Percentiles rank a stretch among this genome's conserved stretches.
These are phyloP conservation scores for Xylariomycetidae sp. DNA, from an alignment of 2,329 filamentous ascomycete species.

Conservation along the genomic window DNA sequence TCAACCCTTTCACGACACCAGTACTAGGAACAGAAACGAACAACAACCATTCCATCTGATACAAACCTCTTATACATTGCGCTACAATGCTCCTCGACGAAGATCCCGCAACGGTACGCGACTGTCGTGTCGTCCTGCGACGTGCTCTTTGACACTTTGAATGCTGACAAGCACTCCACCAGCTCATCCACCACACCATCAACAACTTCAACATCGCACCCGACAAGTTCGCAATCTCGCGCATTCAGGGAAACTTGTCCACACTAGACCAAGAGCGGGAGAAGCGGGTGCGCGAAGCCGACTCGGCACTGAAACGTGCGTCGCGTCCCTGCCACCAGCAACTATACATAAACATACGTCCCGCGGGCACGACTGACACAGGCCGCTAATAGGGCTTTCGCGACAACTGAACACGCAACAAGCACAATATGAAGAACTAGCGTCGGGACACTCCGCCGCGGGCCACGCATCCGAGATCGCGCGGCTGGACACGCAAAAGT, in stretches of 20 bases:
- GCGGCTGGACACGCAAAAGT: conserved; percentile 86
- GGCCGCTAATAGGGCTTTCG: conserved; percentile 49
- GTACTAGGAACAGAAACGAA: too few relatives aligned
- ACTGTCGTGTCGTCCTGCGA: background rate
- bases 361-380: conserved; percentile 9
- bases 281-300: conserved; percentile 65
- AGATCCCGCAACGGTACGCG: conserved; percentile 73
- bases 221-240: conserved; percentile 76
- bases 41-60: too few relatives aligned
- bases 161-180: conserved; percentile 12
- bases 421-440: conserved; percentile 70
- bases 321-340: conserved; percentile 22
- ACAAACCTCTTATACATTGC: background rate
- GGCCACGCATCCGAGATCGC: conserved; percentile 81
- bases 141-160: conserved; percentile 1
- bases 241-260: conserved; percentile 76
- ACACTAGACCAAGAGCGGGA: conserved; percentile 81
- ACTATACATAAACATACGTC: background rate
- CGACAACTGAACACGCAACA: conserved; percentile 70
- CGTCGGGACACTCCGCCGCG: conserved; percentile 67
- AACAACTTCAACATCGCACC: conserved; percentile 91
- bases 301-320: conserved; percentile 57
- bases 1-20: too few relatives aligned
- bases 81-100: conserved; percentile 87
- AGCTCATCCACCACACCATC: conserved; percentile 89